Evolutionary conservation across 306 rosid genomes (phyloP).

Genomic region (Sicyos baderoa): DNA sequence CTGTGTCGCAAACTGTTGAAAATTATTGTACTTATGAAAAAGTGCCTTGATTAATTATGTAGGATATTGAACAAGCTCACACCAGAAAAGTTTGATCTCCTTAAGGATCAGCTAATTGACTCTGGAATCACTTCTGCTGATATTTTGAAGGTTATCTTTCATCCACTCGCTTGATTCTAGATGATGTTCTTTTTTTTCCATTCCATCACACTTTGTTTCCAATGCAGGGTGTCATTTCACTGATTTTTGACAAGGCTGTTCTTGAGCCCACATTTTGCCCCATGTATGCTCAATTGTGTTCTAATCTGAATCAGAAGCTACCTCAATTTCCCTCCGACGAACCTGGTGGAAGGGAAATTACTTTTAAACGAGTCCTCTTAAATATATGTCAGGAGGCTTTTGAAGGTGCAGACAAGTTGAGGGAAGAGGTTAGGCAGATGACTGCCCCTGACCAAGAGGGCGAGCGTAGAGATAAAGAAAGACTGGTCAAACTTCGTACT

Average conservation of each 20-base stretch:
- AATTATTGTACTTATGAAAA: background rate
- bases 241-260: conserved; percentile 94
- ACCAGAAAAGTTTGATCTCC: conserved; percentile 95
- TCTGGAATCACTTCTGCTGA: conserved; percentile 97
- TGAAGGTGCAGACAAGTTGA: conserved; percentile 78
- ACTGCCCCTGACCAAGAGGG: conserved; percentile 78
- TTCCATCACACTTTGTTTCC: conserved; percentile 14
- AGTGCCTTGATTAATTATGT: conserved; percentile 24
- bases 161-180: background rate
- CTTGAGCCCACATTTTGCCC: conserved; percentile 98
- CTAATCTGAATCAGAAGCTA: conserved; percentile 76
- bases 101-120: conserved; percentile 96
- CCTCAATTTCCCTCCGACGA: conserved; percentile 86
- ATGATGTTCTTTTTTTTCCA: conserved; percentile 3
- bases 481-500: conserved; percentile 73
- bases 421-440: conserved; percentile 80
- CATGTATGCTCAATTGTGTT: conserved; percentile 86
- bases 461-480: conserved; percentile 81
- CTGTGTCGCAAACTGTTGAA: background rate
- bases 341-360: conserved; percentile 77
- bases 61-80: conserved; percentile 94
- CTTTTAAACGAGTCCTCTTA: conserved; percentile 80
- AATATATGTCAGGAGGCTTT: conserved; percentile 94
- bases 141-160: conserved; percentile 57
- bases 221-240: conserved; percentile 78